Conservation (phyloP, 2,329 filamentous ascomycete genomes). For the Cadophora sp. region DNA sequence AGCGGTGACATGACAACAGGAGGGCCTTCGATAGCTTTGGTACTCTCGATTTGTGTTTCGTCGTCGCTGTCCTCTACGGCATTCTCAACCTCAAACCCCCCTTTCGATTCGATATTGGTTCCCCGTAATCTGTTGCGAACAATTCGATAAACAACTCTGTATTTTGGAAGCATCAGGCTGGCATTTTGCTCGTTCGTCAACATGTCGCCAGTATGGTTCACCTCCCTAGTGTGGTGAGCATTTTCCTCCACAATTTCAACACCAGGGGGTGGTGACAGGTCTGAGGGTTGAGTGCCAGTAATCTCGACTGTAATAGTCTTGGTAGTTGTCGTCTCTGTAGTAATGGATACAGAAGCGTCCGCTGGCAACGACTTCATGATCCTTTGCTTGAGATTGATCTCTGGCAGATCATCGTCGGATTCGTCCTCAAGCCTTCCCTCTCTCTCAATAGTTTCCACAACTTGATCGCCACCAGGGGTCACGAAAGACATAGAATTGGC, state of each 20-base stretch:
- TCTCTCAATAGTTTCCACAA: slow-evolving; percentile 49
- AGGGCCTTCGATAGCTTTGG: background rate
- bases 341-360: slow-evolving; percentile 65
- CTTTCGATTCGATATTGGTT: slow-evolving; percentile 48
- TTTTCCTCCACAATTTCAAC: slow-evolving; percentile 64
- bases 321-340: slow-evolving; percentile 63
- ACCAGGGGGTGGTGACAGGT: slow-evolving; percentile 62
- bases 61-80: slow-evolving; percentile 29
- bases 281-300: slow-evolving; percentile 57
- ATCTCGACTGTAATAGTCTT: slow-evolving; percentile 72
- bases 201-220: slow-evolving; percentile 31
- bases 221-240: slow-evolving; percentile 33
- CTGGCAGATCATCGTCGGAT: slow-evolving; percentile 49
- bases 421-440: slow-evolving; percentile 48
- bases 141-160: slow-evolving; percentile 66
- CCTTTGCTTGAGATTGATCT: slow-evolving; percentile 57
- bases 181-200: slow-evolving; percentile 32
- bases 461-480: slow-evolving; percentile 37
- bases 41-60: slow-evolving; percentile 8
- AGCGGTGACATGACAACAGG: slow-evolving; percentile 22
- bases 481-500: slow-evolving; percentile 47
- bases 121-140: slow-evolving; percentile 58
- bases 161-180: slow-evolving; percentile 43
- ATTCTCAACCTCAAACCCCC: slow-evolving; percentile 37
- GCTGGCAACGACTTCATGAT: slow-evolving; percentile 61